Base-by-base conservation (phyloP, 1,284 basidiomycete species). In the Tilletia walkeri region DNA sequence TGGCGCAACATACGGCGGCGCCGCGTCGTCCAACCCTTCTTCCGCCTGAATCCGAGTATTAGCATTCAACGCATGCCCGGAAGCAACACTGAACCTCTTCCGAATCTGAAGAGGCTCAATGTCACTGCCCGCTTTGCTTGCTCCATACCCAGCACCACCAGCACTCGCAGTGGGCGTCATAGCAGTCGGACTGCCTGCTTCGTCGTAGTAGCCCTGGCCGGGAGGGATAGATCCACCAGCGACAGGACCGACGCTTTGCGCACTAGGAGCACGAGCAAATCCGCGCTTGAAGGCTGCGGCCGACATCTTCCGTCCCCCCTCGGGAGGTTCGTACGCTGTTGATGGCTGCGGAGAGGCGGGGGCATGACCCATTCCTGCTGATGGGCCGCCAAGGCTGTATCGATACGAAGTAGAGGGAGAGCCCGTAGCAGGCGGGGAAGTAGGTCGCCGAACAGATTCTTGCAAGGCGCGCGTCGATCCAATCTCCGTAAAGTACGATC, bases 201-300 rank as follows among this genome's bases (percentile, higher is more conserved):
- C 54, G 5, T 56, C 54, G 5, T 30, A 12, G 24, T 20, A 20
- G 1, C 24, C 24, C 16, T 14, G 24, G 16, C n/a, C 54, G 5
- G 12, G 20, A 56, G 54, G n/a, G 54, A 12, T 56, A 24, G 24
- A 34, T 34, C n/a, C 54, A 34, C 9, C 45, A 18, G 50, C n/a
- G n/a, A 36, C 48, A 24, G 6, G 41, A 7, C 49, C 38, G 50
- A 41, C 39, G 50, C 59, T 50, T 54, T 78, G 75, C 0, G 61
- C 53, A 3, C 75, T 76, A 1, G 79, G 74, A 16, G 72, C 71
- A 47, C 78, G 74, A 12, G 67, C 71, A 49, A 81, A 80, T 1
- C 79, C 79, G 18, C 75, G 72, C 5, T 78, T 70, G 75, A 81
- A 81, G 0, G 79, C 79, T 1, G 79, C 79, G 2, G 79, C 79